phyloP scores from a whole-genome alignment of 108 stramenopile genomes.

The Stephanodiscus triporus region DNA sequence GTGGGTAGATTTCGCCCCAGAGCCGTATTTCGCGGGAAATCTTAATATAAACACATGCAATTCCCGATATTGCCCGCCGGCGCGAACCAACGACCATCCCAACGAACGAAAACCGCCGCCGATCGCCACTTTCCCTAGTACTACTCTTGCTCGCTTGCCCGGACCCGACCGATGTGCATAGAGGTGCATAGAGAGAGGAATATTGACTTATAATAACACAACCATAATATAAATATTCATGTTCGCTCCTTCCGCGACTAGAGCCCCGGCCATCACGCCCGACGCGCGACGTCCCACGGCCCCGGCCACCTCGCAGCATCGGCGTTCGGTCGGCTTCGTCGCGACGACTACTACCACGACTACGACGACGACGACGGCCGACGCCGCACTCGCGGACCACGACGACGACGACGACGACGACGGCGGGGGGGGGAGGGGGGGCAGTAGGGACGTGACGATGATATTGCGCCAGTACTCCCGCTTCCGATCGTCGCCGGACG shows the following conservation, averaged over 20 bases:
- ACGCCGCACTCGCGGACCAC: no score
- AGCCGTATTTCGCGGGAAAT: no score
- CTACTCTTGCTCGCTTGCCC: no score
- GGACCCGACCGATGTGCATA: no score
- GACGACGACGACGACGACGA: no score
- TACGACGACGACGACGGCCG: no score
- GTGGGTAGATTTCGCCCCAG: no score
- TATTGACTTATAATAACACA: no score
- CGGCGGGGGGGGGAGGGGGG: background rate
- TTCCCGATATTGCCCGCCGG: background rate
- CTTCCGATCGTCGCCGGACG: slow-evolving; percentile 7
- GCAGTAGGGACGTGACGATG: background rate
- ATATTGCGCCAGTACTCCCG: background rate
- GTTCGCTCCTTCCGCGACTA: background rate
- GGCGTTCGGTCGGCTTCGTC: background rate
- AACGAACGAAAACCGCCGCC: background rate
- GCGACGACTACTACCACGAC: background rate
- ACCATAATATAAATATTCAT: background rate
- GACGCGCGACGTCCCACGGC: slow-evolving; percentile 1
- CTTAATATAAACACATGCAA: no score
- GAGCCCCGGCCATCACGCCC: slow-evolving; percentile 24
- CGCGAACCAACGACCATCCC: background rate
- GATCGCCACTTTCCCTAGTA: background rate
- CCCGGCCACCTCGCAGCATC: background rate
- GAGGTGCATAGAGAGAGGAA: no score